Base-by-base conservation (phyloP, 1,284 basidiomycete genomes). In the Mycena citricolor region DNA sequence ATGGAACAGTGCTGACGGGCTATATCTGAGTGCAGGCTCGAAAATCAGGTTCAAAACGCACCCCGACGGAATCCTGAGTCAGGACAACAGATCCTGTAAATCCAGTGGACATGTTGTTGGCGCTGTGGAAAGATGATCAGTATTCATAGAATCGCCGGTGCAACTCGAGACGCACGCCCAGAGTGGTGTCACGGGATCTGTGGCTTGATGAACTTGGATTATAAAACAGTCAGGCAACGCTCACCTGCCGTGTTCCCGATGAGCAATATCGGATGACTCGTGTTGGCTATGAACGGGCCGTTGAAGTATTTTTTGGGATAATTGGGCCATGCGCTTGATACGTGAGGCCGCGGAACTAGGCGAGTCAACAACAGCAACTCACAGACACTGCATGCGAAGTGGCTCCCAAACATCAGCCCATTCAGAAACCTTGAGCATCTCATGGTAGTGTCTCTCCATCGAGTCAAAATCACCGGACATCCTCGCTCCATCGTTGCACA, bases 181-280 rank as follows among this genome's bases (percentile, higher is more conserved):
- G 8, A 67, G 47, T n/a, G 65, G 65, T 32, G 70, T 69, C 1
- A 69, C 67, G 4, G 71, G 70, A 54, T 73, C 71, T 71, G 26
- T 13, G 34, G 5, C 32, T 10, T 24, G 40, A 10, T 7, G 19
- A 20, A 13, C 8, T 40, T 20, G 19, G 17, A 8, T 16, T 21
- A 16, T 21, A 26, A n/a, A 4, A 35, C 24, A 12, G 33, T 24
- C 4, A 4, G 14, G 12, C 10, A 26, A n/a, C 4, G 32, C 51
- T 22, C 32, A 49, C 51, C 51, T 5, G 43, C 43, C 25, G 47
- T 39, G 36, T 53, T 53, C 4, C 51, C 51, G 30, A 53, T 38
- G 8, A 50, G 12, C 17, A 50, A 19, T n/a, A 53, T 21, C 2
- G 48, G 51, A 17, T 26, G 42, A 31, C 44, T 50, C 4, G 51